These are phyloP conservation scores for Alternaria panax DNA, from an alignment of 2,329 filamentous ascomycete species.

Conservation along the genomic window DNA sequence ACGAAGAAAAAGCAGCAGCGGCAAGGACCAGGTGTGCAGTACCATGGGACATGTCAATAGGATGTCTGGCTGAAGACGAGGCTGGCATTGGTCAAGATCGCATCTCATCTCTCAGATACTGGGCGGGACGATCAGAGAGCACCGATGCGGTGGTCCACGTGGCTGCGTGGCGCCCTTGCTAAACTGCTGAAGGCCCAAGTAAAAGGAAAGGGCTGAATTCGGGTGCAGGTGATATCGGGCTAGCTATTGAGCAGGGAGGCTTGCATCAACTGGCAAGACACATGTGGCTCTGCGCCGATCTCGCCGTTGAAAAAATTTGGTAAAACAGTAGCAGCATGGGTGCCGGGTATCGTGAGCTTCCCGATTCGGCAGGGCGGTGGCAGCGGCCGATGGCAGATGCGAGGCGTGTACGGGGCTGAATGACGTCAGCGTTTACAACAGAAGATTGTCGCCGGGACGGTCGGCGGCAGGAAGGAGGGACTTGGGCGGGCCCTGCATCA, in stretches of 20 bases:
- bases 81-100: constrained; percentile 3
- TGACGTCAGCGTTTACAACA: constrained; percentile 14
- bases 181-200: not conserved
- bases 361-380: not conserved
- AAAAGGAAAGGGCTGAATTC: not conserved
- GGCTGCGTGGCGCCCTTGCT: constrained; percentile 5
- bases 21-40: not conserved
- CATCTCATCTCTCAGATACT: constrained; percentile 6
- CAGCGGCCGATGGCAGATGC: not conserved
- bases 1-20: constrained; percentile 2
- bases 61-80: not conserved
- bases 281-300: not conserved
- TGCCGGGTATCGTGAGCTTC: constrained; percentile 6
- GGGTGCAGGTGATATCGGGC: not conserved
- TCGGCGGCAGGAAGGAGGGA: constrained; percentile 13
- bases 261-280: not conserved
- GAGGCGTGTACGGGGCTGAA: not conserved
- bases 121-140: constrained; percentile 7
- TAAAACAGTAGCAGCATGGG: not conserved
- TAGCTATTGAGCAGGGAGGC: not conserved
- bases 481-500: constrained; percentile 16
- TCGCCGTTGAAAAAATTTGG: not conserved
- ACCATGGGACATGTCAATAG: constrained; percentile 9
- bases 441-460: constrained; percentile 13
- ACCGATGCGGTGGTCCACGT: constrained; percentile 6